A percentile compares a stretch with the other conserved stretches of the same genome.
Conservation (phyloP, 1,284 basidiomycete genomes). For the Blastosporella zonata region DNA sequence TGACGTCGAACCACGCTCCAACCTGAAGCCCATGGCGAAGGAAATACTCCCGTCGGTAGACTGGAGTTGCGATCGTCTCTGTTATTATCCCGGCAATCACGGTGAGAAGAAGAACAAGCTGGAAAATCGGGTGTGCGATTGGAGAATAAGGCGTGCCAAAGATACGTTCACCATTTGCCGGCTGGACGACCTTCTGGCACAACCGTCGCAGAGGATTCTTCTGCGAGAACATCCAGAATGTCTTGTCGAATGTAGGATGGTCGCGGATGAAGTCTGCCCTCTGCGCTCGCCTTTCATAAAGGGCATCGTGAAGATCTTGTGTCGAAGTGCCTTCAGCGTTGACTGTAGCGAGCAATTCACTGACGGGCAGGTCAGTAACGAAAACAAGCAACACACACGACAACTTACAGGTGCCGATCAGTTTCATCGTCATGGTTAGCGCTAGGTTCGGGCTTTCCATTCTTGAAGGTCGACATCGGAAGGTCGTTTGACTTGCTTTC, state of each 20-base stretch:
- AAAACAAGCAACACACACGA: neutral
- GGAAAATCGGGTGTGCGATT: slow-evolving; percentile 71
- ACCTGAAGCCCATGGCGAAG: slow-evolving; percentile 55
- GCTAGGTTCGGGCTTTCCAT: slow-evolving; percentile 39
- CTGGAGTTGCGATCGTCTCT: slow-evolving; percentile 83
- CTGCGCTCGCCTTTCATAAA: slow-evolving; percentile 75
- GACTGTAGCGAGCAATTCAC: slow-evolving; percentile 65
- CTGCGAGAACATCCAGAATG: slow-evolving; percentile 90
- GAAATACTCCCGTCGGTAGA: slow-evolving; percentile 82
- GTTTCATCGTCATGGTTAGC: slow-evolving; percentile 60
- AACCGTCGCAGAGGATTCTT: slow-evolving; percentile 70
- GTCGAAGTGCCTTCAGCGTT: slow-evolving; percentile 47
- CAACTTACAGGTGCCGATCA: slow-evolving; percentile 61
- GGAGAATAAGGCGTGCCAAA: slow-evolving; percentile 72
- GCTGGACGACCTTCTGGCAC: slow-evolving; percentile 85
- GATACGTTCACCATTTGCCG: slow-evolving; percentile 83
- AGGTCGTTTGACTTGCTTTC: slow-evolving; percentile 55
- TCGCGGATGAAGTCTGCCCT: slow-evolving; percentile 87
- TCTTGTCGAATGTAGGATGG: slow-evolving; percentile 89
- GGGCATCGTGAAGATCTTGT: slow-evolving; percentile 57
- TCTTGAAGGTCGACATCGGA: slow-evolving; percentile 55
- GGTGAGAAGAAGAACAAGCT: slow-evolving; percentile 70
- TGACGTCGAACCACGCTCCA: slow-evolving; percentile 86
- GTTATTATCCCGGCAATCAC: slow-evolving; percentile 86
- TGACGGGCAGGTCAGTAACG: slow-evolving; percentile 25